These are phyloP conservation scores for Lotmaria passim DNA, from an alignment of 208 protist species.

Conservation along the genomic window DNA sequence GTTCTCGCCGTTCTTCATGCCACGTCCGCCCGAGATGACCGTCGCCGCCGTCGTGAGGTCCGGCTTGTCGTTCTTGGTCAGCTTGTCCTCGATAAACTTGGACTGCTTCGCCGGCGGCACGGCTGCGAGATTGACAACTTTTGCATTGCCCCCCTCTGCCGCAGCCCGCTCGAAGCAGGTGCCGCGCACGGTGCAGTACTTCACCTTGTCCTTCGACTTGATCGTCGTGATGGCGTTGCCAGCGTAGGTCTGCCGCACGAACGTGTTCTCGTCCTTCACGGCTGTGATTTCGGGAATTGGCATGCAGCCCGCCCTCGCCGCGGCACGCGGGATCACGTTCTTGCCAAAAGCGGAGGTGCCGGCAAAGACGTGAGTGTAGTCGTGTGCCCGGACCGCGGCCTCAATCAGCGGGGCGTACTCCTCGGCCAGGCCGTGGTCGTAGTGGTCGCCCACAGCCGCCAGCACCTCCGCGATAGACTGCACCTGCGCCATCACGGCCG, in stretches of 20 bases:
- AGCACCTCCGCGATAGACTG: constrained; percentile 88
- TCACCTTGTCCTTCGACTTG: constrained; percentile 89
- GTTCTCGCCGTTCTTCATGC: constrained; percentile 97
- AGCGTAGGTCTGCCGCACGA: constrained; percentile 97
- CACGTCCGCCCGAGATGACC: constrained; percentile 96
- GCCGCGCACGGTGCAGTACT: constrained; percentile 95
- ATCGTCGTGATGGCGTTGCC: constrained; percentile 97
- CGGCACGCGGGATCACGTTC: constrained; percentile 94
- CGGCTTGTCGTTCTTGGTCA: constrained; percentile 85
- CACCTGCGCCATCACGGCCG: constrained; percentile 61
- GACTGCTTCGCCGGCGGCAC: constrained; percentile 37
- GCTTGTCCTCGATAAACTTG: constrained; percentile 65
- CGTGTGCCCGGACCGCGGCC: constrained; percentile 51
- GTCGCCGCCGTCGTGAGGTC: constrained; percentile 92
- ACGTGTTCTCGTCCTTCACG: constrained; percentile 93
- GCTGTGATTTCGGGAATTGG: constrained; percentile 94
- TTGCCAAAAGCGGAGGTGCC: constrained; percentile 94
- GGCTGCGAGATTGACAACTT: constrained; percentile 42
- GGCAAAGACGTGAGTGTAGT: constrained; percentile 95
- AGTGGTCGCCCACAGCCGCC: constrained; percentile 58
- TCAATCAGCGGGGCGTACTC: constrained; percentile 74
- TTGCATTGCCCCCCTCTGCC: constrained; percentile 50
- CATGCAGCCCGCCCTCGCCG: constrained; percentile 88
- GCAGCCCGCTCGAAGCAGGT: constrained; percentile 87
- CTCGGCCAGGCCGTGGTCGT: constrained; percentile 87